These are phyloP conservation scores for Gymnopilus dilepis DNA, from an alignment of 768 basidiomycete species.

Conservation along the genomic window DNA sequence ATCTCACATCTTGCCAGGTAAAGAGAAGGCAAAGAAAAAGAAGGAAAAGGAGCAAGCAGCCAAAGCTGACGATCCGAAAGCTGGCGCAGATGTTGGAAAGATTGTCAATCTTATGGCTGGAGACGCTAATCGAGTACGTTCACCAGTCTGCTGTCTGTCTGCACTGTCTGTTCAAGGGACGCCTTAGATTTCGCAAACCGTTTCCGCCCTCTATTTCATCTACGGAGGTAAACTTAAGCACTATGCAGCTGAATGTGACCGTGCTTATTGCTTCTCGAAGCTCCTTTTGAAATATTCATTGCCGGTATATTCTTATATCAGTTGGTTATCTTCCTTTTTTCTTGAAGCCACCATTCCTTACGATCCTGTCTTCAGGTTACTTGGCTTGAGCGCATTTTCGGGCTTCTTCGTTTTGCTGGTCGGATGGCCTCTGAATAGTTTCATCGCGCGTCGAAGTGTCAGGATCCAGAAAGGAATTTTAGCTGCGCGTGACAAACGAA, in stretches of 20 bases:
- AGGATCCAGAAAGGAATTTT: constrained; percentile 64
- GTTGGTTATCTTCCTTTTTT: constrained; percentile 41
- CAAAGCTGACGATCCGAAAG: constrained; percentile 60
- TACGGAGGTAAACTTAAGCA: constrained; percentile 53
- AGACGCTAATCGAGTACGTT: constrained; percentile 63
- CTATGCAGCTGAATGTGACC: constrained; percentile 12
- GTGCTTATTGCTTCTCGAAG: constrained; percentile 33
- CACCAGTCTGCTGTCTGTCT: not conserved
- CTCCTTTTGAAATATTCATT: constrained; percentile 79
- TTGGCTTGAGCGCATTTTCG: constrained; percentile 74
- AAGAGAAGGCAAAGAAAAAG: constrained; percentile 38
- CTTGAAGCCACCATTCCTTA: not conserved
- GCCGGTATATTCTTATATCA: constrained; percentile 78
- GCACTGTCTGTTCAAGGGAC: not conserved
- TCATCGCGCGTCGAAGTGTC: constrained; percentile 62
- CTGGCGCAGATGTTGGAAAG: constrained; percentile 87
- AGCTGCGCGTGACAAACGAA: constrained; percentile 73
- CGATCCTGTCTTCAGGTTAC: constrained; percentile 44
- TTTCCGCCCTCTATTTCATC: constrained; percentile 64
- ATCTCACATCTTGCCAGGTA: constrained; percentile 22
- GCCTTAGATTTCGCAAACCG: constrained; percentile 52
- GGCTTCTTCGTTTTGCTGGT: constrained; percentile 72
- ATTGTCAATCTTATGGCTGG: constrained; percentile 90
- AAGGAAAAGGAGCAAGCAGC: constrained; percentile 45
- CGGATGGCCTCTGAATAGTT: constrained; percentile 75